These are phyloP conservation scores for Microbotryum saponariae DNA, from an alignment of 1,284 basidiomycete genomes.

Conservation along the genomic window DNA sequence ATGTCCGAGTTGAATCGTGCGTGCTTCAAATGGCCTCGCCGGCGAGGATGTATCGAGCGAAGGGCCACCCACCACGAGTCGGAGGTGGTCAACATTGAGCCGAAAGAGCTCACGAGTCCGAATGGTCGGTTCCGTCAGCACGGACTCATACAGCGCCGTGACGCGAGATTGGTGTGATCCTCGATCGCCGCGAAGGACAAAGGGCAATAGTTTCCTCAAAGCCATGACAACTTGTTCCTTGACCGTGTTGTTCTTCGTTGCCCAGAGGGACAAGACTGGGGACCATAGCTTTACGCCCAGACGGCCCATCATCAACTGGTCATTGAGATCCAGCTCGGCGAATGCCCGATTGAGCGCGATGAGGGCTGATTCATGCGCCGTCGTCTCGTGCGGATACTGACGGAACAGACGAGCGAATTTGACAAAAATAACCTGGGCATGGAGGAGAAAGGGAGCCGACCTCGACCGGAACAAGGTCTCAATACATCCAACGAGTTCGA, in stretches of 20 bases:
- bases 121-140: slow-evolving; percentile 57
- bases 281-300: slow-evolving; percentile 60
- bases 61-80: slow-evolving; percentile 47
- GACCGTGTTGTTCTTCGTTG: slow-evolving; percentile 65
- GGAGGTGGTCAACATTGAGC: slow-evolving; percentile 58
- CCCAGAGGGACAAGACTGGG: slow-evolving; percentile 61
- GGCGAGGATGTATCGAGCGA: neutral
- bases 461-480: slow-evolving; percentile 28
- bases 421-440: slow-evolving; percentile 50
- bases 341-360: slow-evolving; percentile 60
- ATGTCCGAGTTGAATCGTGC: slow-evolving; percentile 60
- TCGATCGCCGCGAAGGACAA: slow-evolving; percentile 45
- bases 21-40: slow-evolving; percentile 49
- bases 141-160: slow-evolving; percentile 40
- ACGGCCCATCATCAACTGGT: slow-evolving; percentile 50
- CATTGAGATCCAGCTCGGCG: slow-evolving; percentile 64
- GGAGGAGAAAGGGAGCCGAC: slow-evolving; percentile 25
- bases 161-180: neutral
- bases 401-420: slow-evolving; percentile 61
- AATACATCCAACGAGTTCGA: slow-evolving; percentile 30
- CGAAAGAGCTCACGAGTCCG: slow-evolving; percentile 50
- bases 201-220: slow-evolving; percentile 63
- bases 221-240: slow-evolving; percentile 53
- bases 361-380: slow-evolving; percentile 65
- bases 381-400: slow-evolving; percentile 58